Percentiles rank a stretch among this genome's conserved stretches.
Evolutionary conservation across 192 early-diverging fungal genomes (phyloP).

Genomic region (Entomortierella lignicola): DNA sequence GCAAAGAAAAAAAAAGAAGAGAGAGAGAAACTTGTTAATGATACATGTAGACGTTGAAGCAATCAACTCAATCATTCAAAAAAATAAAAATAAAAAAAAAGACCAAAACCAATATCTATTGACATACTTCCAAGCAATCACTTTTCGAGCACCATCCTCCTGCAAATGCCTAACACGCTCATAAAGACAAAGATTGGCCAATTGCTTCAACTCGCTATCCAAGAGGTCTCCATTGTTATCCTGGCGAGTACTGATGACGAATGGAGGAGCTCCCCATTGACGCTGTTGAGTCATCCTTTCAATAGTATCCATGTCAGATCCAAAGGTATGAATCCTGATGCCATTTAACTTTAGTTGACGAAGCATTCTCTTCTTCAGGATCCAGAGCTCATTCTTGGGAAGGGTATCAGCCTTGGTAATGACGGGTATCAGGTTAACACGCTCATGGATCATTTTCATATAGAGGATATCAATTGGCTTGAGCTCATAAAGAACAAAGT

Average conservation of each 20-base stretch:
- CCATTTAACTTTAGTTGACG: slow-evolving; percentile 46
- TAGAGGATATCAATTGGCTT: slow-evolving; percentile 92
- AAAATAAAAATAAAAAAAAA: neutral
- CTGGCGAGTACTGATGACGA: slow-evolving; percentile 33
- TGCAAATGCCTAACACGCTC: slow-evolving; percentile 28
- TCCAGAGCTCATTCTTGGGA: slow-evolving; percentile 83
- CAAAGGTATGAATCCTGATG: slow-evolving; percentile 43
- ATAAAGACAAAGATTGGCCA: slow-evolving; percentile 28
- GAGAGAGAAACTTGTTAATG: neutral
- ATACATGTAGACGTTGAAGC: no score
- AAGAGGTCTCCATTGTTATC: slow-evolving; percentile 15
- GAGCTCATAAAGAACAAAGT: slow-evolving; percentile 59
- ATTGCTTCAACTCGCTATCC: slow-evolving; percentile 23
- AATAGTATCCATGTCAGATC: slow-evolving; percentile 22
- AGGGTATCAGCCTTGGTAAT: slow-evolving; percentile 95
- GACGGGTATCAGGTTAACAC: slow-evolving; percentile 95
- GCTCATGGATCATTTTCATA: slow-evolving; percentile 92
- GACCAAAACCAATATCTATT: neutral
- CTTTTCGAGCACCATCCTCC: slow-evolving; percentile 34
- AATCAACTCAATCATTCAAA: no score
- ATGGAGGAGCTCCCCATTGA: slow-evolving; percentile 41
- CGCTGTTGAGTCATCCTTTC: slow-evolving; percentile 32
- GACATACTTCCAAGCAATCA: slow-evolving; percentile 34
- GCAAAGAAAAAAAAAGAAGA: neutral
- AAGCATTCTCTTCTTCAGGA: slow-evolving; percentile 85